These are phyloP conservation scores for Sapria himalayana DNA, from an alignment of 345 rosid genomes.

Conservation along the genomic window DNA sequence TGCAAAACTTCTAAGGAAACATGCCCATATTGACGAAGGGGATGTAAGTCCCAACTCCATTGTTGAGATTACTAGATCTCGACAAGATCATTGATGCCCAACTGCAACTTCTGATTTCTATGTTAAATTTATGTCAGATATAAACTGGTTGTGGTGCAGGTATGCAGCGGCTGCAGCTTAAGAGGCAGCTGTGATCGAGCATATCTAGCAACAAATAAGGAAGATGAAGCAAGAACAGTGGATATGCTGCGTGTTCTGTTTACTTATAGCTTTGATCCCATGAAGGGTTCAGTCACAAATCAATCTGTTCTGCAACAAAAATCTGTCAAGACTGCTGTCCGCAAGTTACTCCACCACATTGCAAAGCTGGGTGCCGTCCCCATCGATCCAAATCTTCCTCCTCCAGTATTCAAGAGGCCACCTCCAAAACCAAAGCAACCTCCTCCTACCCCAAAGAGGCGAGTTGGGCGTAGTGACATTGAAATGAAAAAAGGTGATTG, in stretches of 20 bases:
- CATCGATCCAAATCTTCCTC: conserved; percentile 86
- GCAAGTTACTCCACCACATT: conserved; percentile 71
- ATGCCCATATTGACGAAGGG: conserved; percentile 91
- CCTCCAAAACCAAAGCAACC: conserved; percentile 96
- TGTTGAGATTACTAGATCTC: too few relatives aligned
- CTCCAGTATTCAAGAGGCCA: conserved; percentile 63
- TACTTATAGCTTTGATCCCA: conserved; percentile 57
- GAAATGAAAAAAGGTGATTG: conserved; percentile 99
- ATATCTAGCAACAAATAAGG: conserved; percentile 65
- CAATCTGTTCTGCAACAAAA: conserved; percentile 50
- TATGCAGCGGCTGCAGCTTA: conserved; percentile 84
- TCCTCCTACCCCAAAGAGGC: conserved; percentile 74
- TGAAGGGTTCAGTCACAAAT: conserved; percentile 32
- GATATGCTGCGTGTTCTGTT: conserved; percentile 71
- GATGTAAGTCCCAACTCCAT: conserved; percentile 40
- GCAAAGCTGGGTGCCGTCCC: conserved; percentile 81
- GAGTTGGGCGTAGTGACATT: conserved; percentile 87
- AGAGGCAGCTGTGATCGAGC: conserved; percentile 78
- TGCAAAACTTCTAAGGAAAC: conserved; percentile 71
- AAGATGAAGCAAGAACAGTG: conserved; percentile 80
- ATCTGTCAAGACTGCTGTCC: conserved; percentile 54
- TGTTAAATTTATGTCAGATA: too few relatives aligned
- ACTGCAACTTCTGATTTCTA: too few relatives aligned
- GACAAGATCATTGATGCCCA: too few relatives aligned
- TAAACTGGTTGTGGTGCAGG: too few relatives aligned